These are phyloP conservation scores for Hyaloscypha hepaticicola DNA, from an alignment of 495 filamentous ascomycete species.

Conservation along the genomic window DNA sequence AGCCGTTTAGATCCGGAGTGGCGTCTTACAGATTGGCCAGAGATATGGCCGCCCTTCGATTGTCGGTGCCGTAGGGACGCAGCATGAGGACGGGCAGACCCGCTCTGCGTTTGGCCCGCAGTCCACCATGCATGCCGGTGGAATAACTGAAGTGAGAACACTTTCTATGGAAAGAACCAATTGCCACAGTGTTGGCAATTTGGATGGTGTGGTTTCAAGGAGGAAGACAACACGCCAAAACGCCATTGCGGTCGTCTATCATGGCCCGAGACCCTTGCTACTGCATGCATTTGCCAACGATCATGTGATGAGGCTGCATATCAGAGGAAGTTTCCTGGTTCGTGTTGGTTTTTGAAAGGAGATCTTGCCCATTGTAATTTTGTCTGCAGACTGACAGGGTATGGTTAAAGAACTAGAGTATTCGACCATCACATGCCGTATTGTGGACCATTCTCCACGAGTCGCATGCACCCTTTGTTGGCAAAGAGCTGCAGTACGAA, in stretches of 20 bases:
- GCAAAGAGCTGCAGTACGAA: not conserved
- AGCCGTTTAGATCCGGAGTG: not conserved
- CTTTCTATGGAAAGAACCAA: not conserved
- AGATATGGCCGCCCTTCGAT: not conserved
- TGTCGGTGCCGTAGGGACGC: constrained; percentile 5
- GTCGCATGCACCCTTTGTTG: not conserved
- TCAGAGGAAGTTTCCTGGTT: not conserved
- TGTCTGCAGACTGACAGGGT: constrained; percentile 1
- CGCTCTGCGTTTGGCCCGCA: constrained; percentile 10
- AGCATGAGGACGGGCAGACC: constrained; percentile 5
- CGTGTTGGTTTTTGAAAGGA: constrained; percentile 14
- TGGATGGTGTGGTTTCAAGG: not conserved
- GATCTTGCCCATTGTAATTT: not conserved
- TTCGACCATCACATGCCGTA: not conserved
- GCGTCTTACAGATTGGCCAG: not conserved
- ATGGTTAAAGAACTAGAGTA: not conserved
- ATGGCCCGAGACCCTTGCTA: constrained; percentile 12
- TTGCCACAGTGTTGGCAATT: constrained; percentile 5
- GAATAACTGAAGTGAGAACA: not conserved
- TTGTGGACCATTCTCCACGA: not conserved
- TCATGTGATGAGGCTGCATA: constrained; percentile 30
- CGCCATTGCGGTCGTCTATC: not conserved
- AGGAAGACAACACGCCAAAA: not conserved
- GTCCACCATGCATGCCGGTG: not conserved
- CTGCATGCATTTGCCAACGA: constrained; percentile 16